Base-by-base conservation (phyloP, 345 rosid genomes). In the Isatis tinctoria region DNA sequence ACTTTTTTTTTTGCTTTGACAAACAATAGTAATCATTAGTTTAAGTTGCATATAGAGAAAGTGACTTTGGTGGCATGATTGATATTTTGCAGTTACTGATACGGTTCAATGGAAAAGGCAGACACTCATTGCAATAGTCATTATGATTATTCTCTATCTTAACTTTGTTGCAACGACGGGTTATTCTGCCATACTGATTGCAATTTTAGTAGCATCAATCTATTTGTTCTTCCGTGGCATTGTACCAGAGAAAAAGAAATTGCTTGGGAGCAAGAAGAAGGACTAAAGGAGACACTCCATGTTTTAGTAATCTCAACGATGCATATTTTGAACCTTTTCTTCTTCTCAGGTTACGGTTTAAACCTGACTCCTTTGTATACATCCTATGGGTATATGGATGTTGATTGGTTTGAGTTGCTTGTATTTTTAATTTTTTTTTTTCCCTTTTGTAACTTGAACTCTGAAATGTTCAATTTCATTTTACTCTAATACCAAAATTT, bases 191-290 rank as follows among this genome's bases (percentile, higher is more conserved):
- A 39, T 91, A 27, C 20, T 63, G 44, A 78, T 85, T 64, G 65
- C 88, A 28, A 26, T 87, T 69, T 81, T 88, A 81, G 70, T 77
- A 75, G 61, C 77, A 32, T 68, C 83, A 62, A 52, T 84, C 45
- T 82, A 87, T 75, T 61, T 88, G 73, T 85, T 92, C 78, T 57
- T 92, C 82, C 86, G 87, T 79, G 88, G 88, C 56, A 49, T 68
- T 69, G 73, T 90, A 70, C 92, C 99, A 12, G 90, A 84, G 78
- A 95, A 79, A 79, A 81, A 84, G 93, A 88, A 82, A 61, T 54
- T 87, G 66, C 14, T 70, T 3, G 67, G 80, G 20, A 64, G 71
- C 47, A 82, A 81, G 85, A 91, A 86, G 81, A 72, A 66, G 4
- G 87, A 82, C 33, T 86, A 76, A 63, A 82, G 51, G 41, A 20